A percentile compares a stretch with the other conserved stretches of the same genome.
Conservation (phyloP, 768 basidiomycete species). For the Amanita pseudoporphyria region DNA sequence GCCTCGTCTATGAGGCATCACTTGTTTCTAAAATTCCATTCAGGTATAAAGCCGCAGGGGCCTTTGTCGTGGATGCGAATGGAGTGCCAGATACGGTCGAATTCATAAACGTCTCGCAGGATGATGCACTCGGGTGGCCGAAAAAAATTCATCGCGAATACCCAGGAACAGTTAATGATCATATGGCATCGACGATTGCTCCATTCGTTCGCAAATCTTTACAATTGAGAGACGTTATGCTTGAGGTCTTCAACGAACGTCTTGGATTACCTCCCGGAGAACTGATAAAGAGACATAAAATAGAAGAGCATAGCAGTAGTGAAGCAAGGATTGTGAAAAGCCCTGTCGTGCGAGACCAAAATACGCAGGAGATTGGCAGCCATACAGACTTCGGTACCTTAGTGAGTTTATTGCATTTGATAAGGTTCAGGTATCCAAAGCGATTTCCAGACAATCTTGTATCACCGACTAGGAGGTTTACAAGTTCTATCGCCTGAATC, state of each 20-base stretch:
- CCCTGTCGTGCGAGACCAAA: slow-evolving; percentile 27
- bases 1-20: background rate
- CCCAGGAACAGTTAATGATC: slow-evolving; percentile 38
- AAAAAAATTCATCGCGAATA: slow-evolving; percentile 43
- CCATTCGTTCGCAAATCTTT: slow-evolving; percentile 53
- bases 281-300: slow-evolving; percentile 31
- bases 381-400: slow-evolving; percentile 72
- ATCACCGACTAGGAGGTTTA: slow-evolving; percentile 61
- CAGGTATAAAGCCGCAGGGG: slow-evolving; percentile 56
- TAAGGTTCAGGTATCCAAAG: slow-evolving; percentile 19
- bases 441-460: slow-evolving; percentile 48
- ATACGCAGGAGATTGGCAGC: slow-evolving; percentile 41
- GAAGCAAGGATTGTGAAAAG: slow-evolving; percentile 48
- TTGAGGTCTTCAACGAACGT: slow-evolving; percentile 47
- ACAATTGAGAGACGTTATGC: slow-evolving; percentile 40
- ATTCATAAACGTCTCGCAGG: slow-evolving; percentile 61
- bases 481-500: slow-evolving; percentile 57
- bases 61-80: slow-evolving; percentile 49
- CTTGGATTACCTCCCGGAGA: slow-evolving; percentile 11
- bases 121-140: slow-evolving; percentile 59
- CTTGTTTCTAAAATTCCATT: slow-evolving; percentile 10
- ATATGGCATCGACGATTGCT: slow-evolving; percentile 38
- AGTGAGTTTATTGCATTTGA: slow-evolving; percentile 24
- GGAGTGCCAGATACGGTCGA: slow-evolving; percentile 50
- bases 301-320: slow-evolving; percentile 41